Conservation (phyloP, 2,329 filamentous ascomycete species). For the Trichoderma simmonsii region DNA sequence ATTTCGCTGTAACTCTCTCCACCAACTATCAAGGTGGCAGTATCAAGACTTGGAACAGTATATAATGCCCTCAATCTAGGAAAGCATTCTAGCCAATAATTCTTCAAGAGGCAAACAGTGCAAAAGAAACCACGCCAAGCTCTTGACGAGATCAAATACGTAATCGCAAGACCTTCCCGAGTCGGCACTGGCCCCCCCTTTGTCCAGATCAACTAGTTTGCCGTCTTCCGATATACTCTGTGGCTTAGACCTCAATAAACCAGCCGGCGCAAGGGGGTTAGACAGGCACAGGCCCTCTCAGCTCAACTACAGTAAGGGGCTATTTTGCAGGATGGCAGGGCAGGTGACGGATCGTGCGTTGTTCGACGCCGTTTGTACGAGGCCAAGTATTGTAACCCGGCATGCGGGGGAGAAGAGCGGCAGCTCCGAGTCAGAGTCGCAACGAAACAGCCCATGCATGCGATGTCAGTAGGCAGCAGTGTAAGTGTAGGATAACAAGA, state of each 20-base stretch:
- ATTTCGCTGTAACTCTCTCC: background rate
- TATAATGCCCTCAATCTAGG: background rate
- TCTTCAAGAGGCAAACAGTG: background rate
- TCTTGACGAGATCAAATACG: background rate
- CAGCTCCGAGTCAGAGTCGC: background rate
- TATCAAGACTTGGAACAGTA: background rate
- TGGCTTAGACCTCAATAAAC: slow-evolving; percentile 10
- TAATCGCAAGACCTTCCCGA: background rate
- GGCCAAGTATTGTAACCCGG: background rate
- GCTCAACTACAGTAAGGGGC: background rate
- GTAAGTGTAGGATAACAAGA: background rate
- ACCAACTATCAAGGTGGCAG: background rate
- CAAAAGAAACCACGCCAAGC: background rate
- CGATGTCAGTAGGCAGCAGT: background rate
- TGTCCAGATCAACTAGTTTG: slow-evolving; percentile 4
- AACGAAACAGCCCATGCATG: background rate
- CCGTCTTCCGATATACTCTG: slow-evolving; percentile 11
- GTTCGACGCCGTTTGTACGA: background rate
- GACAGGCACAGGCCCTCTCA: background rate
- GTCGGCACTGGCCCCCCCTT: background rate
- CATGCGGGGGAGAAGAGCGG: background rate
- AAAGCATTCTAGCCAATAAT: background rate
- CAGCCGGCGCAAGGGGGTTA: background rate
- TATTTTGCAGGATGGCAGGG: background rate
- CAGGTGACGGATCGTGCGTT: background rate